phyloP scores from a whole-genome alignment of 2,329 filamentous ascomycete species.

The Teratosphaeria destructans region DNA sequence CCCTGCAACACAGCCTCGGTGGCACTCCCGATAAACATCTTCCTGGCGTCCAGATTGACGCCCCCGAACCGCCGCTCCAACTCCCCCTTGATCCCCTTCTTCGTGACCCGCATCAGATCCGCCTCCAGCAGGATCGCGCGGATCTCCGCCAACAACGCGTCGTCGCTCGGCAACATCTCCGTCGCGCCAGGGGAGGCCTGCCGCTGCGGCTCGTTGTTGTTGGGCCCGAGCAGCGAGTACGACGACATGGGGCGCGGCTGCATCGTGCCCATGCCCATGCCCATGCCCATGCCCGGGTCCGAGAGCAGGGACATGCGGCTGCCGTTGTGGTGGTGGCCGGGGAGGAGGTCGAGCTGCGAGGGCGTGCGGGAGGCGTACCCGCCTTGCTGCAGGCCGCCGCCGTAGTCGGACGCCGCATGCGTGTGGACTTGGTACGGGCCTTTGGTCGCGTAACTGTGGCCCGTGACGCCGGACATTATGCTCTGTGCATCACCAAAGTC shows the following conservation, averaged over 20 bases:
- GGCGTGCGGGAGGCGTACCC: slow-evolving; percentile 31
- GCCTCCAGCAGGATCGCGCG: slow-evolving; percentile 83
- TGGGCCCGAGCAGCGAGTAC: slow-evolving; percentile 37
- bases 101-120: slow-evolving; percentile 95
- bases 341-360: slow-evolving; percentile 25
- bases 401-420: slow-evolving; percentile 51
- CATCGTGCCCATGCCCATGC: slow-evolving; percentile 14
- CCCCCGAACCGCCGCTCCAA: slow-evolving; percentile 84
- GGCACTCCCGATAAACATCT: slow-evolving; percentile 64
- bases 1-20: slow-evolving; percentile 33
- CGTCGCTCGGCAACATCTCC: slow-evolving; percentile 59
- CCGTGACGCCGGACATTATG: slow-evolving; percentile 69
- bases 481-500: slow-evolving; percentile 55
- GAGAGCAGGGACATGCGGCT: slow-evolving; percentile 64
- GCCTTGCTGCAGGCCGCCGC: slow-evolving; percentile 51
- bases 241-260: slow-evolving; percentile 41
- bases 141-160: slow-evolving; percentile 85
- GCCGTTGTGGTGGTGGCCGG: slow-evolving; percentile 31
- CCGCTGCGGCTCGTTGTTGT: slow-evolving; percentile 27
- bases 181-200: slow-evolving; percentile 53
- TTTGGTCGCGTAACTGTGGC: slow-evolving; percentile 74
- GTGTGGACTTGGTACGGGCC: slow-evolving; percentile 28
- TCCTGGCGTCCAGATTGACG: slow-evolving; percentile 65
- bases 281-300: slow-evolving; percentile 34
- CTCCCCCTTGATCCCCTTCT: slow-evolving; percentile 95